phyloP scores from a whole-genome alignment of 192 early-diverging fungal species.

The Backusella mclennaniae region DNA sequence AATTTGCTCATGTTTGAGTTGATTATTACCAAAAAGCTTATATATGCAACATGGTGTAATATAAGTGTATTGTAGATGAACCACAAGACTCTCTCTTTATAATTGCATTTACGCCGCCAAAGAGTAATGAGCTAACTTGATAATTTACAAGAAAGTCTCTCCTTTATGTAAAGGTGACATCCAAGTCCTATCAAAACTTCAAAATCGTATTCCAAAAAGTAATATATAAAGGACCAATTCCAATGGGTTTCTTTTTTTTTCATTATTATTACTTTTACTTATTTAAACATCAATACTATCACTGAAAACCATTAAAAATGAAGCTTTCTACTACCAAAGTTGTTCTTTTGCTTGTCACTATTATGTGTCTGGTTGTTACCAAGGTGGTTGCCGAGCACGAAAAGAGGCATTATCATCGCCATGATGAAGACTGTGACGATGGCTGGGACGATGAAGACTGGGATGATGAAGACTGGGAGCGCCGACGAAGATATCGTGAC shows the following conservation, averaged over 20 bases:
- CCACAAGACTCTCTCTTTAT: background rate
- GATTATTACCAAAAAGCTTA: background rate
- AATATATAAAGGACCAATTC: background rate
- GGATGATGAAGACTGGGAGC: background rate
- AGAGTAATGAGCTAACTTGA: background rate
- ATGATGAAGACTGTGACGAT: background rate
- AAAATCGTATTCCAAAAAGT: background rate
- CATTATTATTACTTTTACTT: background rate
- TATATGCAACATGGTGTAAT: background rate
- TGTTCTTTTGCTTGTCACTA: background rate
- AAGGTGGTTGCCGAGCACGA: background rate
- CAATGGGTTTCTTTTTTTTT: background rate
- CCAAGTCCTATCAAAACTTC: background rate
- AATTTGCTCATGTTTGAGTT: background rate
- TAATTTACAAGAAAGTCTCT: background rate
- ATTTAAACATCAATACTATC: background rate
- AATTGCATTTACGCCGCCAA: background rate
- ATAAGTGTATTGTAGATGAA: background rate
- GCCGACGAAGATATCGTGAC: no score
- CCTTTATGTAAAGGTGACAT: background rate
- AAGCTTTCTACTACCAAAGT: conserved; percentile 2
- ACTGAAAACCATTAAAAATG: background rate
- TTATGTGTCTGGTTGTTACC: background rate
- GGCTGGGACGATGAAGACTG: background rate
- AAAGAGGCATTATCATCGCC: background rate